Evolutionary conservation across 1,284 basidiomycete species (phyloP).

Genomic region (Ceratobasidium sp.): DNA sequence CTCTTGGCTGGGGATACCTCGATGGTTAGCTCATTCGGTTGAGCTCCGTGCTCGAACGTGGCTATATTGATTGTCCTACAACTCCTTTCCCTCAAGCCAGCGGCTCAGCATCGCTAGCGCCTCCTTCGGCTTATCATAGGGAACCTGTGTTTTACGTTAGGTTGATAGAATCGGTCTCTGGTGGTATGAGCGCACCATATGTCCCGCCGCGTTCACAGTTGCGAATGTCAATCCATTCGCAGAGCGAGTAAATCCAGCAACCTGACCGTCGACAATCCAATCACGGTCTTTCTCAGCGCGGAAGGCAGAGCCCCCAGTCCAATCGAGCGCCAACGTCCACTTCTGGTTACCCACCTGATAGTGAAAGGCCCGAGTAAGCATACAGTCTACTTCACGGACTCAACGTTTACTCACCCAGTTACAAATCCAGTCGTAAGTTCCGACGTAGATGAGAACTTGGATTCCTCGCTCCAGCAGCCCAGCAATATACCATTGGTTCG

Average conservation of each 20-base stretch:
- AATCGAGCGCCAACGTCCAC: constrained; percentile 52
- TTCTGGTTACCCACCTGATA: constrained; percentile 49
- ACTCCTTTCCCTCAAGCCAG: constrained; percentile 46
- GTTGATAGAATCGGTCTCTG: neutral
- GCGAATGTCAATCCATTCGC: constrained; percentile 67
- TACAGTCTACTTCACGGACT: neutral
- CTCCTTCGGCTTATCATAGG: constrained; percentile 52
- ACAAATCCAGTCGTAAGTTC: constrained; percentile 51
- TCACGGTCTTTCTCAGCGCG: constrained; percentile 49
- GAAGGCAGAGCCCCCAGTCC: constrained; percentile 51
- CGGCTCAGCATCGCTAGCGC: constrained; percentile 50
- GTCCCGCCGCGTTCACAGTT: constrained; percentile 65
- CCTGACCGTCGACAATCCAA: constrained; percentile 54
- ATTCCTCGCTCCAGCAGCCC: constrained; percentile 63
- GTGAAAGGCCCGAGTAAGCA: neutral
- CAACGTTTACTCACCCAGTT: constrained; percentile 23
- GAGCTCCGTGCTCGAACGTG: too few species aligned
- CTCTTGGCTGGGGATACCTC: too few species aligned
- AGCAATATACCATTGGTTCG: constrained; percentile 49
- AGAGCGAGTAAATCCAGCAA: constrained; percentile 62
- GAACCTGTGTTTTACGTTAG: constrained; percentile 45
- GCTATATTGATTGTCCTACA: constrained; percentile 4
- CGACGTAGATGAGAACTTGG: constrained; percentile 72
- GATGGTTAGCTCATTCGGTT: too few species aligned
- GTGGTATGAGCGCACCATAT: constrained; percentile 57